phyloP scores from a whole-genome alignment of 2,329 filamentous ascomycete species.

The Xylariaceae sp. region DNA sequence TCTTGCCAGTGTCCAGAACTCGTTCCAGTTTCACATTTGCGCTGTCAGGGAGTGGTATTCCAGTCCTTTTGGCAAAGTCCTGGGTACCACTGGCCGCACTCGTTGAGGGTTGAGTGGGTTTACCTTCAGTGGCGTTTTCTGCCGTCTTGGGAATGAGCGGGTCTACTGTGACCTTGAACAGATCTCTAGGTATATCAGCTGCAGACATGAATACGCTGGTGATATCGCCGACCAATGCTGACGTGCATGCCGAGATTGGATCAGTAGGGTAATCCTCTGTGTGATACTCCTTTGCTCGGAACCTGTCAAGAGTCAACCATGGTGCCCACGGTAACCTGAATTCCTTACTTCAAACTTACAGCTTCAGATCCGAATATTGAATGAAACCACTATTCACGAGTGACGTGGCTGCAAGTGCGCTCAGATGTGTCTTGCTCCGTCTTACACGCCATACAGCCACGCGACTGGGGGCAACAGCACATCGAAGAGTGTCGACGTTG shows the following conservation, averaged over 20 bases:
- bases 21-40: constrained; percentile 46
- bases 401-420: constrained; percentile 65
- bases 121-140: constrained; percentile 16
- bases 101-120: constrained; percentile 7
- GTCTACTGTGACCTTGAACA: constrained; percentile 41
- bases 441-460: constrained; percentile 72
- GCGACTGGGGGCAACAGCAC: constrained; percentile 61
- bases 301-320: constrained; percentile 34
- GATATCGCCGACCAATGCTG: constrained; percentile 76
- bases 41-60: constrained; percentile 18
- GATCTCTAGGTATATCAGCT: constrained; percentile 61
- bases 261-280: constrained; percentile 75
- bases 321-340: neutral
- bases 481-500: constrained; percentile 60
- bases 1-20: constrained; percentile 60
- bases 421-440: constrained; percentile 61
- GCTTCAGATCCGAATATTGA: constrained; percentile 64
- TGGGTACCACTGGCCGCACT: constrained; percentile 11
- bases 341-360: constrained; percentile 45
- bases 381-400: constrained; percentile 61
- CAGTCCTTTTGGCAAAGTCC: constrained; percentile 6
- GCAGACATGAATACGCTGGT: constrained; percentile 76
- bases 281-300: constrained; percentile 59
- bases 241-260: constrained; percentile 70
- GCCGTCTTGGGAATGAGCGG: constrained; percentile 21